phyloP scores from a whole-genome alignment of 2,329 filamentous ascomycete genomes.

The Xylaria sp. region DNA sequence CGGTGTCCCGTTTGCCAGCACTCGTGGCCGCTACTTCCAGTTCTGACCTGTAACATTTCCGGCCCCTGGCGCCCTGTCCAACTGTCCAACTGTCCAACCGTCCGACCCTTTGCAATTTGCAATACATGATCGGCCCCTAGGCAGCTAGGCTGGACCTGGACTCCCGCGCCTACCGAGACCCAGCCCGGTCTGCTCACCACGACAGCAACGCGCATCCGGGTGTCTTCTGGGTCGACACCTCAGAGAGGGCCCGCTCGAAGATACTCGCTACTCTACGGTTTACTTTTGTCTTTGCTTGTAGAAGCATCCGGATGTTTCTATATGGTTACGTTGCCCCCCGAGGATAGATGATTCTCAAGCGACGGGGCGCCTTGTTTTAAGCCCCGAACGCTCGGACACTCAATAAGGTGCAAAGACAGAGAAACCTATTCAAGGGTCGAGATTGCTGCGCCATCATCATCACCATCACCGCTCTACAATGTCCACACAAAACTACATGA shows the following conservation, averaged over 20 bases:
- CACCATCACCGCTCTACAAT: slow-evolving; percentile 3
- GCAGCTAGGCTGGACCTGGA: background rate
- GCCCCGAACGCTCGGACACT: background rate
- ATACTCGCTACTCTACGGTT: background rate
- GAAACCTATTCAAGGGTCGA: background rate
- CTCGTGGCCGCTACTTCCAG: background rate
- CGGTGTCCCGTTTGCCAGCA: background rate
- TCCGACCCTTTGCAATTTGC: no score
- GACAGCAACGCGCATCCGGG: slow-evolving; percentile 1
- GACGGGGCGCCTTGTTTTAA: background rate
- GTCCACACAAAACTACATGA: slow-evolving; percentile 15
- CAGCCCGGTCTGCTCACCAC: slow-evolving; percentile 1
- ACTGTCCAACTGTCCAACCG: no score
- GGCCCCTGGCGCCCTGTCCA: background rate
- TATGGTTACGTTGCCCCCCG: background rate
- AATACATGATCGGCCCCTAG: no score
- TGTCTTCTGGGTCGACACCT: background rate
- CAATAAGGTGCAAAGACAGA: background rate
- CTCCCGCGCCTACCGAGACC: background rate
- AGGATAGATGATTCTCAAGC: background rate
- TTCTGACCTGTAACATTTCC: background rate
- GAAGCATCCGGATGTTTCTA: background rate
- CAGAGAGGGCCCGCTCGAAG: background rate
- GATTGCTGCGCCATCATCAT: background rate
- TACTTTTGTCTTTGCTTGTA: background rate